Evolutionary conservation across 148 eudicot genomes (phyloP).

Genomic region (Polygonum maritimum): DNA sequence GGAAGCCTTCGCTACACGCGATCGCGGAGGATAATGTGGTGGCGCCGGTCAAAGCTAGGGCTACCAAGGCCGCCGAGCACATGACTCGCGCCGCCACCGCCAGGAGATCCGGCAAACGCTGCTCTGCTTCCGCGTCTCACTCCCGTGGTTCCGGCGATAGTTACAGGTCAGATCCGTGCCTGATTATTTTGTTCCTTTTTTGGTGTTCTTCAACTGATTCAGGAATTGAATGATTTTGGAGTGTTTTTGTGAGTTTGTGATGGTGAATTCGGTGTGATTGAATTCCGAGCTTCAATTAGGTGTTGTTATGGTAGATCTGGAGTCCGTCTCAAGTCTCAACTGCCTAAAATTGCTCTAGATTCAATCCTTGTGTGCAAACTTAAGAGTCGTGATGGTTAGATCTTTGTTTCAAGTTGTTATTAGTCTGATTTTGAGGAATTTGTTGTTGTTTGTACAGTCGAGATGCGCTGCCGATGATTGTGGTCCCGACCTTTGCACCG

Average conservation of each 20-base stretch:
- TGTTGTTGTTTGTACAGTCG: conserved; percentile 22
- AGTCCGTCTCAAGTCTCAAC: not conserved
- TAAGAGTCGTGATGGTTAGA: not conserved
- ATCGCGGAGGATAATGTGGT: conserved; percentile 25
- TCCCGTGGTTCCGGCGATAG: conserved; percentile 3
- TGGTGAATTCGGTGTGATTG: too few species aligned
- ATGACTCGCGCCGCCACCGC: conserved; percentile 6
- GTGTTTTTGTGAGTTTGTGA: too few species aligned
- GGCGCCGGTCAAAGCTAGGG: conserved; percentile 10
- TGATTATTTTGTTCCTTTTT: not conserved
- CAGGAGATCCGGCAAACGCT: conserved; percentile 19
- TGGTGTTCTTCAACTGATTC: not conserved
- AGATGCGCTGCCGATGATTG: conserved; percentile 18
- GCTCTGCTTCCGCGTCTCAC: conserved; percentile 15
- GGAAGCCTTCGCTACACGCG: conserved; percentile 21
- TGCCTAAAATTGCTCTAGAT: not conserved
- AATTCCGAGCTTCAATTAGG: not conserved
- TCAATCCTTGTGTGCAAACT: not conserved
- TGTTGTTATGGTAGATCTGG: not conserved
- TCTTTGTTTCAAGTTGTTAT: not conserved
- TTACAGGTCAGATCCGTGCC: conserved; percentile 2
- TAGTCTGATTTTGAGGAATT: not conserved
- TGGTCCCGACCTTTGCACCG: conserved; percentile 40
- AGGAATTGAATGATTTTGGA: not conserved
- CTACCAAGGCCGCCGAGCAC: conserved; percentile 3